Evolutionary conservation across 192 early-diverging fungal species (phyloP).

Genomic region (Obelidium mucronatum): DNA sequence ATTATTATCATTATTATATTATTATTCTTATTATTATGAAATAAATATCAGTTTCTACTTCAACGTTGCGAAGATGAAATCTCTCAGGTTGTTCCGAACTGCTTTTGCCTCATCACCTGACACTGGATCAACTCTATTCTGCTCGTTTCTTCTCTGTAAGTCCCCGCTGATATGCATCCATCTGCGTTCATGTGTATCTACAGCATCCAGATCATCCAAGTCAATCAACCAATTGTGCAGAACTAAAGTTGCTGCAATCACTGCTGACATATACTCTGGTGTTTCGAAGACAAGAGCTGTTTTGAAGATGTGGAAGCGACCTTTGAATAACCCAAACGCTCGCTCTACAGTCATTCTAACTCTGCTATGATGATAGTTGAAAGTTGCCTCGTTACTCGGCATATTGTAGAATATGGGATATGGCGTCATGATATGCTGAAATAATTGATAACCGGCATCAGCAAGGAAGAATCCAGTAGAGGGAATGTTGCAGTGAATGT

Average conservation of each 20-base stretch:
- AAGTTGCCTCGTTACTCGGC: neutral
- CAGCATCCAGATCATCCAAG: too few species aligned
- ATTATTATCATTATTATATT: neutral
- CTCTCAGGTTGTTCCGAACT: neutral
- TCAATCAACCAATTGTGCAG: too few species aligned
- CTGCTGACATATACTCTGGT: too few species aligned
- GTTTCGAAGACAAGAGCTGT: too few species aligned
- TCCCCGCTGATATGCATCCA: too few species aligned
- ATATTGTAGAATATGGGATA: slow-evolving; percentile 2
- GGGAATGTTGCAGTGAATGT: too few species aligned
- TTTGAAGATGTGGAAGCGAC: neutral
- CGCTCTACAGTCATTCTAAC: neutral
- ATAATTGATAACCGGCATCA: neutral
- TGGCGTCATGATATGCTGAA: neutral
- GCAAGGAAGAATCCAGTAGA: slow-evolving; percentile 8
- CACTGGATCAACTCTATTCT: too few species aligned
- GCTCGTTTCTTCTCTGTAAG: too few species aligned
- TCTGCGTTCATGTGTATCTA: too few species aligned
- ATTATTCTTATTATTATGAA: too few species aligned
- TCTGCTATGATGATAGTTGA: neutral
- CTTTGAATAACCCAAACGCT: neutral
- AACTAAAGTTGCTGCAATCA: too few species aligned
- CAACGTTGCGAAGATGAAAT: neutral
- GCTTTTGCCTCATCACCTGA: neutral
- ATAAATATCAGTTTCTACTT: too few species aligned